phyloP scores from a whole-genome alignment of 1,139 yeast species.

The Diutina ranongensis region DNA sequence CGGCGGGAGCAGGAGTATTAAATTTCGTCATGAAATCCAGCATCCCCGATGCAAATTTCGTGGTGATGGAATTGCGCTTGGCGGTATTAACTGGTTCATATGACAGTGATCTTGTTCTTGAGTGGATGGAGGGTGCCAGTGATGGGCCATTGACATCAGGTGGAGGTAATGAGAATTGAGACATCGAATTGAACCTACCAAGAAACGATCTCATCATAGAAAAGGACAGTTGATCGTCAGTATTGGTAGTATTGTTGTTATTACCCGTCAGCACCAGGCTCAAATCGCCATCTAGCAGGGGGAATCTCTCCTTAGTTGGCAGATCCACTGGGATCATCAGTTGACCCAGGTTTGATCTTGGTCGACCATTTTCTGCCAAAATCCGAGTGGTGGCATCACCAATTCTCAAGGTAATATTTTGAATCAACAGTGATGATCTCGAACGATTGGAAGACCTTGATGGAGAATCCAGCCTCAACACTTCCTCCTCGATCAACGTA shows the following conservation, averaged over 20 bases:
- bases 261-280: conserved; percentile 1
- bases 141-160: not conserved
- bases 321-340: not conserved
- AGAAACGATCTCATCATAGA: conserved; percentile 3
- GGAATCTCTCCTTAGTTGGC: conserved; percentile 1
- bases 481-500: conserved; percentile 14
- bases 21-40: conserved; percentile 33
- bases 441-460: conserved; percentile 15
- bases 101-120: not conserved
- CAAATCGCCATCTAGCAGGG: not conserved
- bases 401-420: conserved; percentile 22
- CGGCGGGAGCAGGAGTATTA: conserved; percentile 13
- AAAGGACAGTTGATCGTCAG: not conserved
- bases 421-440: conserved; percentile 29
- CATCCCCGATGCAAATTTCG: conserved; percentile 30
- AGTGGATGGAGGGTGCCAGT: not conserved
- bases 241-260: not conserved
- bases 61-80: conserved; percentile 14
- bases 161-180: not conserved
- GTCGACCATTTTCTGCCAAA: not conserved
- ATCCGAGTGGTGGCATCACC: conserved; percentile 12
- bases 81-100: not conserved
- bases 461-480: not conserved
- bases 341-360: not conserved
- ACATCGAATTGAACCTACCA: not conserved